Conservation (phyloP, 2,329 filamentous ascomycete species). For the Fusarium sp. region DNA sequence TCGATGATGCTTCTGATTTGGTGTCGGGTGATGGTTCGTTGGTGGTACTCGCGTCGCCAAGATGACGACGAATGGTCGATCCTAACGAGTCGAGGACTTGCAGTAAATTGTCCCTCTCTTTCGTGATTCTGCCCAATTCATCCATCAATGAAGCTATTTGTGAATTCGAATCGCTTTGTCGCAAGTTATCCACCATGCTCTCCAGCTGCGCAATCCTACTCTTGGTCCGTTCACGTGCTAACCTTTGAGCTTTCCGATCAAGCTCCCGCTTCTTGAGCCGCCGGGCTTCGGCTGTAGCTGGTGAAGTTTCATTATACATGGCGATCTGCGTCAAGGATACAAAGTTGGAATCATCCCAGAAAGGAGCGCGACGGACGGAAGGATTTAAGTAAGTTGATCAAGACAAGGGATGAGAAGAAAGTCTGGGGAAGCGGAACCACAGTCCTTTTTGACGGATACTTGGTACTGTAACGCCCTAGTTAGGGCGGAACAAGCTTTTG, state of each 20-base stretch:
- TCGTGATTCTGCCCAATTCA: conserved; percentile 41
- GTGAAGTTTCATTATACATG: conserved; percentile 21
- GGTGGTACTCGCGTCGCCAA: conserved; percentile 1
- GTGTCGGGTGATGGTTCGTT: not conserved
- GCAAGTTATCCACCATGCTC: conserved; percentile 44
- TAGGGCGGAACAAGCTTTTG: conserved; percentile 16
- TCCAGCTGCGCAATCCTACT: conserved; percentile 49
- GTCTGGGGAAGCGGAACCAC: conserved; percentile 24
- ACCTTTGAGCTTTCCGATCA: conserved; percentile 48
- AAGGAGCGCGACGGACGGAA: not conserved
- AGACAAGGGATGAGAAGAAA: not conserved
- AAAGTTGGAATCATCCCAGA: not conserved
- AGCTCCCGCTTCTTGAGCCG: conserved; percentile 49
- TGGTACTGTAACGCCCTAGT: not conserved
- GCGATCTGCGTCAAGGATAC: conserved; percentile 26
- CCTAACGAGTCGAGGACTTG: conserved; percentile 30
- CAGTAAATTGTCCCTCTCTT: conserved; percentile 40
- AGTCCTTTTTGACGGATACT: conserved; percentile 6
- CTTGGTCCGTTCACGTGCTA: conserved; percentile 49
- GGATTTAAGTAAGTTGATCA: not conserved
- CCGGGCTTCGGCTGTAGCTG: conserved; percentile 26
- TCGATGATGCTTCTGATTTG: not conserved
- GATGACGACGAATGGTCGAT: conserved; percentile 31
- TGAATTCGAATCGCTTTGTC: conserved; percentile 41
- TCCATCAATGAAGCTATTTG: conserved; percentile 44